Evolutionary conservation across 2,329 filamentous ascomycete species (phyloP), one percentile per base, ranked within the genome.

Genomic region (Ophiostoma piceae): DNA sequence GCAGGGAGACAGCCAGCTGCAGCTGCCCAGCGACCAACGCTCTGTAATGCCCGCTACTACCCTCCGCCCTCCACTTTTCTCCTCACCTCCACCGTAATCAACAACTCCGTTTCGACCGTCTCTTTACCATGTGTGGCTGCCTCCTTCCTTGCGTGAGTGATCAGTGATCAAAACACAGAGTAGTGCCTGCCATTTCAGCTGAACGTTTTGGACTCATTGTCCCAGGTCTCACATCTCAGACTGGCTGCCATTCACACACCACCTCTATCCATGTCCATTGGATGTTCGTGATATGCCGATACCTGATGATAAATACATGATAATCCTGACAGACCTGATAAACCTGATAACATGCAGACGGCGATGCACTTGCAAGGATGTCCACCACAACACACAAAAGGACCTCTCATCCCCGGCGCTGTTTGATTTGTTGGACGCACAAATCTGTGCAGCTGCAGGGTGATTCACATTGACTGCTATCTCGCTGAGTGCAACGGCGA

Each of bases 21-120:
- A 62, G 57, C 57, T 62, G 57, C 57, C 57, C 57, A 62, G 57
- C 57, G 57, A 62, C 57, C 57, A 62, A 57, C 43, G 26, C 22
- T 26, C n/a, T 57, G 39, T 41, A 14, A 51, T 19, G 47, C 47
- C 47, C 16, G 19, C 26, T n/a, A 62, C 26, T 32, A 62, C 26
- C 26, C n/a, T 26, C 51, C 19, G 43, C 43, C 43, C 43, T 47
- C 43, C 43, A 47, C 43, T 47, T 47, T 47, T 47, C 43, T 47
- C 43, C 2, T 47, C 43, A 57, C 51, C n/a, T n/a, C 47, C 51
- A 16, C 16, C 26, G 26, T n/a, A 62, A 35, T 35, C 26, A 1
- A 62, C 16, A 32, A 8, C 57, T 62, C 57, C 57, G 57, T 62
- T 62, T 62, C 57, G 0, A 32, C 57, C 57, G 57, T 29, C 39